phyloP scores from a whole-genome alignment of 1,284 basidiomycete species.

The Trichosporon sp. region DNA sequence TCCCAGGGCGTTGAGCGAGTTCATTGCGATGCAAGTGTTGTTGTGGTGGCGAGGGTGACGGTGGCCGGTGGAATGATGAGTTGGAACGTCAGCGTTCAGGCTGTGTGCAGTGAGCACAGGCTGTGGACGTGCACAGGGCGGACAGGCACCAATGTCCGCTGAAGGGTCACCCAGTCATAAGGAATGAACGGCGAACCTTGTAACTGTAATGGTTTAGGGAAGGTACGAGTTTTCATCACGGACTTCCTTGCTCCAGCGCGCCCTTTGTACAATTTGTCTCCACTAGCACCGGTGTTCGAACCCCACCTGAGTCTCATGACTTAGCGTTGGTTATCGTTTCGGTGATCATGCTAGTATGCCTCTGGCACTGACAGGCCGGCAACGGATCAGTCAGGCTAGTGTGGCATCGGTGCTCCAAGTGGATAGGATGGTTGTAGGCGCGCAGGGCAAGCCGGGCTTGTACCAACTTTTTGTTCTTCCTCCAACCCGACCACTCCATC shows the following conservation, averaged over 20 bases:
- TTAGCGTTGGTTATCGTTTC: constrained; percentile 33
- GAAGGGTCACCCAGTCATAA: neutral
- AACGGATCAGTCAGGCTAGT: constrained; percentile 48
- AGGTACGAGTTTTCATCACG: constrained; percentile 41
- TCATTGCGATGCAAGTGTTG: constrained; percentile 57
- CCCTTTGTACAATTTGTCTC: constrained; percentile 38
- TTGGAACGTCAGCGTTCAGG: neutral
- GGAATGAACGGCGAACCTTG: neutral
- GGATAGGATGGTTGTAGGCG: constrained; percentile 44
- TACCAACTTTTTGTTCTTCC: constrained; percentile 39
- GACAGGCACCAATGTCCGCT: neutral
- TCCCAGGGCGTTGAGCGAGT: constrained; percentile 88
- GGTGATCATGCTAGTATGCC: constrained; percentile 43
- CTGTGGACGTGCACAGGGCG: neutral
- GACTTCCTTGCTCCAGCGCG: constrained; percentile 44
- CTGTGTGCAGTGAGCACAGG: neutral
- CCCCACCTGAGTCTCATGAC: constrained; percentile 42
- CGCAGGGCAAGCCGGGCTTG: constrained; percentile 44
- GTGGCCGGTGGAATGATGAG: neutral
- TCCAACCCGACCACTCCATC: neutral
- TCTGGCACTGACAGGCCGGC: constrained; percentile 39
- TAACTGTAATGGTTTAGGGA: constrained; percentile 45
- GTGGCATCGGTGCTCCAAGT: constrained; percentile 46
- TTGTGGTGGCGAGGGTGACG: constrained; percentile 3
- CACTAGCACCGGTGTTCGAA: constrained; percentile 48